Percentiles rank a stretch among this genome's conserved stretches.
Evolutionary conservation across 2,329 filamentous ascomycete genomes (phyloP).

Genomic region (Colletotrichum camelliae): DNA sequence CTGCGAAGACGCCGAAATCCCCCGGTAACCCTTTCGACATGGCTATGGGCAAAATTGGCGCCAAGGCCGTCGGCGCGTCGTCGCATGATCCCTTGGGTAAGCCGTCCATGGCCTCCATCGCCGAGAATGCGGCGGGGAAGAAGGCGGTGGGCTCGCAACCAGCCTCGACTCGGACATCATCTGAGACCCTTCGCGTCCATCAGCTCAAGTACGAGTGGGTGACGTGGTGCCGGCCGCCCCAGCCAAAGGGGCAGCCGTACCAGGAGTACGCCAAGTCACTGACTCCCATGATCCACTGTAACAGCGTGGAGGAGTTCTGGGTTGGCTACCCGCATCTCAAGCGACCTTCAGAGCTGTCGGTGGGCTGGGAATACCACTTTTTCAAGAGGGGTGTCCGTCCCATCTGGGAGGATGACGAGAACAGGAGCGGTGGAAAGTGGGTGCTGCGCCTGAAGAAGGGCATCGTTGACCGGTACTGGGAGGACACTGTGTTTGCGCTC

Average conservation of each 20-base stretch:
- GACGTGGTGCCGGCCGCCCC: constrained; percentile 96
- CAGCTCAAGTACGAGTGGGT: constrained; percentile 86
- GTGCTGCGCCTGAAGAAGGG: constrained; percentile 97
- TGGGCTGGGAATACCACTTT: constrained; percentile 96
- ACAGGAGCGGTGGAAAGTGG: constrained; percentile 97
- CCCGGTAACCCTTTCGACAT: constrained; percentile 82
- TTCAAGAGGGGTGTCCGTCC: constrained; percentile 97
- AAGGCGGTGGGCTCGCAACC: constrained; percentile 17
- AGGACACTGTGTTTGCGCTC: constrained; percentile 88
- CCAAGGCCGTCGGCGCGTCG: constrained; percentile 57
- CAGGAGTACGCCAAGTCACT: constrained; percentile 97
- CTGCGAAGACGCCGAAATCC: constrained; percentile 86
- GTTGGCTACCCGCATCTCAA: constrained; percentile 87
- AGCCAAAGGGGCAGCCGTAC: constrained; percentile 87
- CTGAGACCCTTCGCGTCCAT: constrained; percentile 20
- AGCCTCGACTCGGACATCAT: constrained; percentile 19
- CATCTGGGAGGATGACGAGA: constrained; percentile 98
- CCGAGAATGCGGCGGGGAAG: constrained; percentile 61
- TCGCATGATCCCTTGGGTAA: constrained; percentile 37
- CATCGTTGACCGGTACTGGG: constrained; percentile 95
- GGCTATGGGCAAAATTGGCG: constrained; percentile 57
- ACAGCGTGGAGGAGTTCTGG: constrained; percentile 90
- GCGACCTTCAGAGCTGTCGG: constrained; percentile 83
- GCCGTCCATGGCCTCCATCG: constrained; percentile 51
- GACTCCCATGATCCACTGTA: constrained; percentile 81